Base-by-base conservation (phyloP, 257 asterid species). In the Orobanche coerulescens region DNA sequence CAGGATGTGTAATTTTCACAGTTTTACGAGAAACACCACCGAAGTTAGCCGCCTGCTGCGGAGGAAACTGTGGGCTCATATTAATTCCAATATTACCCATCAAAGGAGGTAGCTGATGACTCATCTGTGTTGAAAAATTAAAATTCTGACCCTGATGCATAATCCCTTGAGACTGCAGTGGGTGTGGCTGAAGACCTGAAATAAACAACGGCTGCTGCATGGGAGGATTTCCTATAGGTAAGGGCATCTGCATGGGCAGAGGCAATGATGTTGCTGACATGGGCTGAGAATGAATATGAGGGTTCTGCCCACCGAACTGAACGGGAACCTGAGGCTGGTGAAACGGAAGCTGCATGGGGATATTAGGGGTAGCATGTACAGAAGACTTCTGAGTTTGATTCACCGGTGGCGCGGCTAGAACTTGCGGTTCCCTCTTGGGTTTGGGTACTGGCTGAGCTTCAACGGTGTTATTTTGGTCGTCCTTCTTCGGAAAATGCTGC, bases 1-100 rank as follows among this genome's bases (percentile, higher is more conserved):
- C 91, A 15, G 96, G 97, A 70, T 93, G 91, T 42, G 95, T 88
- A 53, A 93, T 88, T 82, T 93, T 93, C 69, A 89, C 94, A 50
- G 86, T 51, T 77, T 83, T 93, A 24, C 87, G 89, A 33, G 80
- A 61, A 43, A 15, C 54, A 66, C 75, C 62, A 5, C 74, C 61
- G 59, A 34, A 80, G 43, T 74, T 83, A 5, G 66, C 88, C 58
- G 82, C 75, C 68, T 71, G 95, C 71, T 81, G 97, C 58, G 78
- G 94, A 58, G 85, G 77, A 71, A 83, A 86, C 71, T 83, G 94
- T 24, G 90, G 79, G 33, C 69, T 55, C 82, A 88, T 67, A 59
- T 49, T 80, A 33, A 92, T 77, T 60, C 87, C 93, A 66, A 93
- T 73, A 75, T 66, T 93, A 13, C 96, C 88, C 83, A 87, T 46